These are phyloP conservation scores for Hypoxylon trugodes DNA, from an alignment of 495 filamentous ascomycete genomes.

Conservation along the genomic window DNA sequence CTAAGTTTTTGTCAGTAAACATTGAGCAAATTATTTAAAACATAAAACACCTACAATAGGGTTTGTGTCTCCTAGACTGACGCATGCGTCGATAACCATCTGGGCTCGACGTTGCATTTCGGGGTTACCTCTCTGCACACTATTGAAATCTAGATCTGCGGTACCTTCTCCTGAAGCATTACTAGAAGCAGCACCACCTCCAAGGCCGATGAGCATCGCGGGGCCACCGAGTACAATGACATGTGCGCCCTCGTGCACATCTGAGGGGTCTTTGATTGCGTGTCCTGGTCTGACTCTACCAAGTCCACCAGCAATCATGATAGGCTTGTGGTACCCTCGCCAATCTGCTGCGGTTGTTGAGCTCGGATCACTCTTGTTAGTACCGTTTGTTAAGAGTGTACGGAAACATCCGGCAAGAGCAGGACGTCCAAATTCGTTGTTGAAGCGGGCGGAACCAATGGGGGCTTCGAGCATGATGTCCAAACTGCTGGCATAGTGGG, in stretches of 20 bases:
- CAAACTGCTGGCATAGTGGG: conserved; percentile 88
- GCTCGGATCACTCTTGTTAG: conserved; percentile 59
- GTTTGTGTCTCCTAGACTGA: conserved; percentile 79
- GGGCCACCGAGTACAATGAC: conserved; percentile 94
- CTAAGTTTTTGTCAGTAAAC: conserved; percentile 2
- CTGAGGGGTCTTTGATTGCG: conserved; percentile 79
- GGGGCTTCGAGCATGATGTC: conserved; percentile 98
- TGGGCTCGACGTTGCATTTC: conserved; percentile 95
- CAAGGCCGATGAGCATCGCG: conserved; percentile 96
- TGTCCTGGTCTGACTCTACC: conserved; percentile 95
- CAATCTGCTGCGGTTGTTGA: conserved; percentile 66
- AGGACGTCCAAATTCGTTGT: conserved; percentile 98
- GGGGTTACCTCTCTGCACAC: conserved; percentile 92
- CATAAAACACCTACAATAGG: conserved; percentile 65
- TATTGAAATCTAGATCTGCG: conserved; percentile 92
- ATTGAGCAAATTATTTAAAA: background rate
- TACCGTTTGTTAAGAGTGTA: conserved; percentile 76
- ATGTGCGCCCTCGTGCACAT: conserved; percentile 83
- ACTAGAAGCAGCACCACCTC: conserved; percentile 93
- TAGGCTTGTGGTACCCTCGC: conserved; percentile 96
- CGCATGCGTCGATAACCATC: conserved; percentile 89
- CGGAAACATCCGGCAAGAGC: conserved; percentile 89
- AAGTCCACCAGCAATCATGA: conserved; percentile 97
- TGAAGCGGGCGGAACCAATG: conserved; percentile 92
- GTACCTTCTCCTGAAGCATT: conserved; percentile 87